A percentile compares a stretch with the other conserved stretches of the same genome.
These are phyloP conservation scores for Berberis thunbergii DNA, from an alignment of 164 flowering plant genomes.

Conservation along the genomic window DNA sequence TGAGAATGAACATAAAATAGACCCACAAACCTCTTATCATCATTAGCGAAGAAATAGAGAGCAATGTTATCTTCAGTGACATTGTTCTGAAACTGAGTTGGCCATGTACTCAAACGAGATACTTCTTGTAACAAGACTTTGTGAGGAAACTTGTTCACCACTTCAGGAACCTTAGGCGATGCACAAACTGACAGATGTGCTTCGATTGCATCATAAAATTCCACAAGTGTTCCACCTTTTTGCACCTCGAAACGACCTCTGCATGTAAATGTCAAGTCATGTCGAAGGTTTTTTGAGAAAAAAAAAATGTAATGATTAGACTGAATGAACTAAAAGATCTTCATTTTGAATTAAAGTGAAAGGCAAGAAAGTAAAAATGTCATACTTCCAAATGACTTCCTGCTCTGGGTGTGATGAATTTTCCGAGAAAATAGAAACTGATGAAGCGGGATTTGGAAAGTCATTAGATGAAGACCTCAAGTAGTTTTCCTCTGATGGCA, in stretches of 20 bases:
- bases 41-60: constrained; percentile 88
- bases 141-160: constrained; percentile 46
- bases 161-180: constrained; percentile 72
- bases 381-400: constrained; percentile 90
- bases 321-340: background rate
- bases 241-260: constrained; percentile 80
- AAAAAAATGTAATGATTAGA: background rate
- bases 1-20: background rate
- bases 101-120: constrained; percentile 73
- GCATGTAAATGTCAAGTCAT: constrained; percentile 9
- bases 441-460: constrained; percentile 12
- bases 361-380: constrained; percentile 4
- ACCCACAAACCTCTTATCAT: constrained; percentile 57
- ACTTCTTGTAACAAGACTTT: constrained; percentile 59
- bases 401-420: constrained; percentile 65
- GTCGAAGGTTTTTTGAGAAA: background rate
- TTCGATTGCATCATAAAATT: constrained; percentile 63
- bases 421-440: constrained; percentile 12
- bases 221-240: constrained; percentile 38
- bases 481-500: constrained; percentile 17
- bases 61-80: constrained; percentile 77
- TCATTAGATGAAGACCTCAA: constrained; percentile 17
- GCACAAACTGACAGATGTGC: constrained; percentile 80
- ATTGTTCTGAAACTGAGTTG: constrained; percentile 56
- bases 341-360: background rate